Conservation (phyloP, 345 rosid species). For the Schrenkiella parvula region DNA sequence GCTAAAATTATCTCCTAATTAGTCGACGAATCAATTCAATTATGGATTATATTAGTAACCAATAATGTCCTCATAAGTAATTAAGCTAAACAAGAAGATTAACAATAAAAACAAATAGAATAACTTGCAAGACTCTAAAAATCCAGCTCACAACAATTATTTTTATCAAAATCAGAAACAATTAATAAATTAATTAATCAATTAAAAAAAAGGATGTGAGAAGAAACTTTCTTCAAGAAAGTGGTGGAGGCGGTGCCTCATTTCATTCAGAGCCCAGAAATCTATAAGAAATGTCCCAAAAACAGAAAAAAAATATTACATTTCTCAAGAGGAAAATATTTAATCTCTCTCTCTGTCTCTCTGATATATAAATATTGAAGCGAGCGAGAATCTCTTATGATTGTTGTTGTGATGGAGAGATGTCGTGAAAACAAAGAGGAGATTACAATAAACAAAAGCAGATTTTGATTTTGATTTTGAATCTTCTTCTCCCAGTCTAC, state of each 20-base stretch:
- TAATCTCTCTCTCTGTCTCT: neutral
- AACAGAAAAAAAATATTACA: neutral
- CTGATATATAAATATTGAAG: neutral
- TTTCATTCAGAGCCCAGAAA: constrained; percentile 34
- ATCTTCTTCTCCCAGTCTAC: neutral
- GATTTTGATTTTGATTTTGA: neutral
- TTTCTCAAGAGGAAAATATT: neutral
- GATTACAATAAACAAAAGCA: neutral
- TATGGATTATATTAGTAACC: neutral
- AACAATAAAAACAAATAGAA: constrained; percentile 7
- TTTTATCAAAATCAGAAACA: neutral
- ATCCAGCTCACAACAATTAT: constrained; percentile 10
- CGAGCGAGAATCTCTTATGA: constrained; percentile 1
- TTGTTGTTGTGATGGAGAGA: constrained; percentile 8
- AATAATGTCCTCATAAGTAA: neutral
- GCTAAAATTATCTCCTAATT: neutral
- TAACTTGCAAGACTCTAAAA: constrained; percentile 1
- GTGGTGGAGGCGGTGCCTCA: constrained; percentile 33
- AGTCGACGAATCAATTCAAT: neutral
- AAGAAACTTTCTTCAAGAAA: too few species aligned
- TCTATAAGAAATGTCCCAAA: constrained; percentile 28
- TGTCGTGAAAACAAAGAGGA: constrained; percentile 12
- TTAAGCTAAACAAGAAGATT: neutral
- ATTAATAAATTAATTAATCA: neutral
- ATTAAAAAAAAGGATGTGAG: constrained; percentile 12